A percentile compares a stretch with the other conserved stretches of the same genome.
phyloP scores from a whole-genome alignment of 352 stramenopile species.

The Poterioochromonas sp. region DNA sequence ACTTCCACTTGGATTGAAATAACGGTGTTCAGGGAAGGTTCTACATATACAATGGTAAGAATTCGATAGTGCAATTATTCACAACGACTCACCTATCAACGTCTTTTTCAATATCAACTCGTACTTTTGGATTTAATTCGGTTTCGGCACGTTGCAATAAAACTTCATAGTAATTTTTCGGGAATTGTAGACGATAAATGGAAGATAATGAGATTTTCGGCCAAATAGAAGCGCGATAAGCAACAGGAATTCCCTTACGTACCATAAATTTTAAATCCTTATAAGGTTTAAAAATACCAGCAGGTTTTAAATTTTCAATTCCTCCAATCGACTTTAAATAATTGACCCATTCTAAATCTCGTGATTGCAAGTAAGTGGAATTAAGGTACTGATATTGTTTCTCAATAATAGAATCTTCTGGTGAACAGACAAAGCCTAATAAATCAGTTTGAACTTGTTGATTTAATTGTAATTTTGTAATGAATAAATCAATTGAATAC shows the following conservation, averaged over 20 bases:
- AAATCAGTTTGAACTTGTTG: background rate
- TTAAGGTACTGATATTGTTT: background rate
- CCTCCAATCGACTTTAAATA: conserved; percentile 32
- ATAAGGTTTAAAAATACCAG: conserved; percentile 1
- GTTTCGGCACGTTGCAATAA: conserved; percentile 47
- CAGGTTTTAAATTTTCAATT: conserved; percentile 4
- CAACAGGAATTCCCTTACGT: conserved; percentile 25
- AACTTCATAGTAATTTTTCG: conserved; percentile 22
- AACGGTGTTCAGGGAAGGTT: conserved; percentile 29
- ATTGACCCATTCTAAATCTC: conserved; percentile 27
- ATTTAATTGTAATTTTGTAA: background rate
- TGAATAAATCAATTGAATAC: background rate
- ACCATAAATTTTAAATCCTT: conserved; percentile 30
- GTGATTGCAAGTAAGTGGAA: background rate
- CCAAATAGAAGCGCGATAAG: conserved; percentile 29
- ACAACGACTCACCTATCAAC: conserved; percentile 47
- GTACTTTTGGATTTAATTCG: conserved; percentile 46
- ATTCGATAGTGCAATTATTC: conserved; percentile 31
- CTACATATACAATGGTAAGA: background rate
- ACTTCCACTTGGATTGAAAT: conserved; percentile 9
- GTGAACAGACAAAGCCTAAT: background rate
- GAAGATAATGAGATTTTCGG: conserved; percentile 49
- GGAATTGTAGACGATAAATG: conserved; percentile 52
- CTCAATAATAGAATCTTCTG: background rate
- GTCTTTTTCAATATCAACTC: conserved; percentile 75